Evolutionary conservation across 345 rosid species (phyloP).

Genomic region (Bruguiera gymnorhiza): DNA sequence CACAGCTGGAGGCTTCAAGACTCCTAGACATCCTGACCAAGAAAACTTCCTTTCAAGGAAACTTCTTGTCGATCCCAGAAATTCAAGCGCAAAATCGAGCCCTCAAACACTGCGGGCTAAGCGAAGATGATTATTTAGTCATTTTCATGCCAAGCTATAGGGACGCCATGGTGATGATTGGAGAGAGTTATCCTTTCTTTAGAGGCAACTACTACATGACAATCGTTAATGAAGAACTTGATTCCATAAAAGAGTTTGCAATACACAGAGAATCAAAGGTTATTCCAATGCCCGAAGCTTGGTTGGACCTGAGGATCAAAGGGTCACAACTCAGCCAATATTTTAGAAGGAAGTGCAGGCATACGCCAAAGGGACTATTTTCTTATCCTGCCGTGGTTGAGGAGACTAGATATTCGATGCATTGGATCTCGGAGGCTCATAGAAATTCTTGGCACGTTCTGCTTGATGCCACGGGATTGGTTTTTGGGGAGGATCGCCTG

Average conservation of each 20-base stretch:
- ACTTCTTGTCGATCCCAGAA: conserved; percentile 63
- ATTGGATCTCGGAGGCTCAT: conserved; percentile 75
- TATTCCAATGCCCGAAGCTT: conserved; percentile 48
- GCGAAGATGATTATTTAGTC: conserved; percentile 52
- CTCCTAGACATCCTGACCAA: conserved; percentile 46
- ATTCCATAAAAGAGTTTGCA: conserved; percentile 40
- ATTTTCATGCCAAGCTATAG: conserved; percentile 47
- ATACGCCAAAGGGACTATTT: conserved; percentile 51
- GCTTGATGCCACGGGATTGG: conserved; percentile 49
- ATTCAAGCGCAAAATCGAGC: conserved; percentile 56
- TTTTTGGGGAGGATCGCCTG: conserved; percentile 41
- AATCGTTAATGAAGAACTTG: conserved; percentile 41
- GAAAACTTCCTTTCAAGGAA: conserved; percentile 49
- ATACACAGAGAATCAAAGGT: conserved; percentile 46
- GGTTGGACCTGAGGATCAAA: conserved; percentile 65
- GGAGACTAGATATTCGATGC: conserved; percentile 51
- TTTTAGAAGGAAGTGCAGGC: conserved; percentile 62
- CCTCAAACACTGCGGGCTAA: conserved; percentile 46
- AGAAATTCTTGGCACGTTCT: conserved; percentile 69
- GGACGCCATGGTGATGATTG: conserved; percentile 51
- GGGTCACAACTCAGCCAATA: conserved; percentile 68
- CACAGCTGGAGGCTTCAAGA: conserved; percentile 48
- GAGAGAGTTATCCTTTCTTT: conserved; percentile 66
- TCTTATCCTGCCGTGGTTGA: conserved; percentile 46
- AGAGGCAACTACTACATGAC: conserved; percentile 61